phyloP scores from a whole-genome alignment of 1,284 basidiomycete species.

The Leccinum variabile region DNA sequence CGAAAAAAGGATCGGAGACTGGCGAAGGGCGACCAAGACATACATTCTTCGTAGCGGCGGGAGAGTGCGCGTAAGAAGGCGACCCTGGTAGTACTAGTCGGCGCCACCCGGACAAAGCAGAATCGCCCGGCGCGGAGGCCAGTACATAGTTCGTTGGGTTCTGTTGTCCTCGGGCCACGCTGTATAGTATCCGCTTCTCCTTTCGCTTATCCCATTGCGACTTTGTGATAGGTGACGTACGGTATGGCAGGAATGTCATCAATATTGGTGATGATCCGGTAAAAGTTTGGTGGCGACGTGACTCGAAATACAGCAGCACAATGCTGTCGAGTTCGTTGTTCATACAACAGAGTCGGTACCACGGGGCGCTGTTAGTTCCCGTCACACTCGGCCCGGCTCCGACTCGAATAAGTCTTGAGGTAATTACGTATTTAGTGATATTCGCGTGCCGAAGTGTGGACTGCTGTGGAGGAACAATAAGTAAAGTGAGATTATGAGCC shows the following conservation, averaged over 20 bases:
- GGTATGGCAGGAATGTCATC: neutral
- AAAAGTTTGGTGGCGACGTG: neutral
- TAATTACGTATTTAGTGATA: neutral
- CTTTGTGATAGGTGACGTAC: conserved; percentile 1
- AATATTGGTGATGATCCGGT: neutral
- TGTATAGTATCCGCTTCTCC: neutral
- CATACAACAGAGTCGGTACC: neutral
- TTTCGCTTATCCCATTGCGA: neutral
- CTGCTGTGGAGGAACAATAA: conserved; percentile 19
- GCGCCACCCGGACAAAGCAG: neutral
- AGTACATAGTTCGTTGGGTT: neutral
- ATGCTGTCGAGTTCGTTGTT: neutral
- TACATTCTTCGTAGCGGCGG: conserved; percentile 40
- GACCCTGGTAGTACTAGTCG: conserved; percentile 37
- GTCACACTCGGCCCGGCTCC: neutral
- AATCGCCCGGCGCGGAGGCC: neutral
- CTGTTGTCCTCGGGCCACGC: neutral
- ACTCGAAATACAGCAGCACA: neutral
- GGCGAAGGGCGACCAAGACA: conserved; percentile 35
- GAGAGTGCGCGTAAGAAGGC: conserved; percentile 43
- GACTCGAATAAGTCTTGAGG: neutral
- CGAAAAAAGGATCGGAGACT: conserved; percentile 23
- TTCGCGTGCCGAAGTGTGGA: conserved; percentile 9
- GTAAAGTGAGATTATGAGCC: conserved; percentile 16
- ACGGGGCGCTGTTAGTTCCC: neutral